These are phyloP conservation scores for Terana coerulea DNA, from an alignment of 768 basidiomycete species.

Conservation along the genomic window DNA sequence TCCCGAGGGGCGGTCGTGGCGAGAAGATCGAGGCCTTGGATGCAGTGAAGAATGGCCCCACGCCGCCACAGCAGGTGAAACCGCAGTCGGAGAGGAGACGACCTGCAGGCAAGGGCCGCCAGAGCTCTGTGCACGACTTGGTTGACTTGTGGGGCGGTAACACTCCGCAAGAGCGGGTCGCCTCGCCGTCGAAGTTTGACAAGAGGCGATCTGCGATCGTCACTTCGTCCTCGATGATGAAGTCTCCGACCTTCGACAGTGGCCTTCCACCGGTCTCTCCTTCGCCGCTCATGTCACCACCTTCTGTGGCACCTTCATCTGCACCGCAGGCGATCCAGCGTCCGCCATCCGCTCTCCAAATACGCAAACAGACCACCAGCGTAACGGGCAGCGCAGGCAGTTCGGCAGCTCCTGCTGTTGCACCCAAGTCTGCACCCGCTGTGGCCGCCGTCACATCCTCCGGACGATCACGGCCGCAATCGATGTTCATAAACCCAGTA, in stretches of 20 bases:
- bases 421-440: slow-evolving; percentile 16
- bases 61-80: neutral
- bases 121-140: slow-evolving; percentile 81
- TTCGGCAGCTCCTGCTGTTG: neutral
- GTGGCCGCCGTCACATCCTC: slow-evolving; percentile 25
- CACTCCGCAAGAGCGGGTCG: slow-evolving; percentile 11
- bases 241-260: neutral
- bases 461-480: slow-evolving; percentile 67
- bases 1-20: slow-evolving; percentile 18
- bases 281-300: neutral
- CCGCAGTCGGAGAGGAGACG: slow-evolving; percentile 21
- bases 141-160: slow-evolving; percentile 73
- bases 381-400: neutral
- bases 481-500: slow-evolving; percentile 70
- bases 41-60: neutral
- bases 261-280: neutral
- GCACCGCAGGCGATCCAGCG: neutral
- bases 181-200: slow-evolving; percentile 8
- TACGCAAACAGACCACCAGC: slow-evolving; percentile 28
- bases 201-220: slow-evolving; percentile 23
- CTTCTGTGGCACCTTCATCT: slow-evolving; percentile 1
- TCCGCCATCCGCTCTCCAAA: slow-evolving; percentile 27
- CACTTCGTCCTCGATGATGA: slow-evolving; percentile 19
- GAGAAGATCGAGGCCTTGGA: slow-evolving; percentile 1
- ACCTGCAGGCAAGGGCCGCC: slow-evolving; percentile 49